These are phyloP conservation scores for Helianthus tuberosus DNA, from an alignment of 129 eudicot genomes.

Conservation along the genomic window DNA sequence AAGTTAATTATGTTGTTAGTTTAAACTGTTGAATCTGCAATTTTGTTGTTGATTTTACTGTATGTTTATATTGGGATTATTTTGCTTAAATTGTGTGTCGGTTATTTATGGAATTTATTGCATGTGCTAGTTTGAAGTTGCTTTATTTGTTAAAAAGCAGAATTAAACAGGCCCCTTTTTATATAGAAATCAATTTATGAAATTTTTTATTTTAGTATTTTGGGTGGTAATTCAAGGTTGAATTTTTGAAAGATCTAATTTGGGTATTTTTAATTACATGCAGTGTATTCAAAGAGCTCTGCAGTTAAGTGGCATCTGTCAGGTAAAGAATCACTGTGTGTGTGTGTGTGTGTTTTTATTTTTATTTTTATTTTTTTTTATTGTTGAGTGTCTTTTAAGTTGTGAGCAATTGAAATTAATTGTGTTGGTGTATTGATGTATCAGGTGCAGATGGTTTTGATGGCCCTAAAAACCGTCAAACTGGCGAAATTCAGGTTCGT, in stretches of 20 bases:
- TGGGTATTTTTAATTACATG: constrained; percentile 23
- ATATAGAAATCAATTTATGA: neutral
- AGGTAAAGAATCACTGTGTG: constrained; percentile 39
- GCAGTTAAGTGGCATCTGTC: constrained; percentile 54
- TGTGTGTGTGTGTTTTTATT: too few relatives aligned
- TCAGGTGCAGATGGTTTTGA: constrained; percentile 37
- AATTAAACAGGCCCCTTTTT: constrained; percentile 12
- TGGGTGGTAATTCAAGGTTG: neutral
- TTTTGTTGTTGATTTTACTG: constrained; percentile 12
- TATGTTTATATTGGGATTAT: neutral
- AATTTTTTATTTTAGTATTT: constrained; percentile 7
- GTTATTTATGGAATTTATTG: constrained; percentile 17
- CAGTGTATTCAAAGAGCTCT: constrained; percentile 42
- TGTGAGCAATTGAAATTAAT: neutral
- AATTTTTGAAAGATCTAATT: constrained; percentile 14
- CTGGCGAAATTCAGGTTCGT: constrained; percentile 61
- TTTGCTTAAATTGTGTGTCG: constrained; percentile 5
- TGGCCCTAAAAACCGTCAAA: constrained; percentile 36
- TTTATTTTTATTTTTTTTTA: neutral
- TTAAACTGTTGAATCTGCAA: neutral
- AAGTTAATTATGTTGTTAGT: constrained; percentile 15
- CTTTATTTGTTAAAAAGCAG: constrained; percentile 24
- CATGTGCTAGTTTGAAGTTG: constrained; percentile 37
- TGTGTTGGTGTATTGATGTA: constrained; percentile 19
- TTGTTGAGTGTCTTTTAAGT: constrained; percentile 30